These are phyloP conservation scores for Ustilago tritici DNA, from an alignment of 1,284 basidiomycete species.

Conservation along the genomic window DNA sequence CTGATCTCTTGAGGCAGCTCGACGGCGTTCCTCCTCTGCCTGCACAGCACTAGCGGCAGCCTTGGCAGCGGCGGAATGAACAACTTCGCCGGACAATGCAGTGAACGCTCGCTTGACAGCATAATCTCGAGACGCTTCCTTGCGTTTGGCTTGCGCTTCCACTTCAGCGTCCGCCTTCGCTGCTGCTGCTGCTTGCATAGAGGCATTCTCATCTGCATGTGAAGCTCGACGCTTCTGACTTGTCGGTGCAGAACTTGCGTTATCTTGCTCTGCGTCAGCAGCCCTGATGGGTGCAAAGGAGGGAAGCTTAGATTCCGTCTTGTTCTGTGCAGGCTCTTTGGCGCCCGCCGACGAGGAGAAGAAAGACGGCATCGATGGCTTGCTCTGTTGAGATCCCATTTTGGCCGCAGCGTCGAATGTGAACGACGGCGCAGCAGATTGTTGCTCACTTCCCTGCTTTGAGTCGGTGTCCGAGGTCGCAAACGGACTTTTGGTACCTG, in stretches of 20 bases:
- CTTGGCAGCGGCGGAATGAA: slow-evolving; percentile 16
- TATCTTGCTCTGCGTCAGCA: background rate
- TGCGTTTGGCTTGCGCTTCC: slow-evolving; percentile 21
- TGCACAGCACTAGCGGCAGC: slow-evolving; percentile 17
- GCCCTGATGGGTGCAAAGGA: background rate
- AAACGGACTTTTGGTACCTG: slow-evolving; percentile 4
- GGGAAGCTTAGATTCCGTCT: background rate
- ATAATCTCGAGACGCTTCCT: slow-evolving; percentile 13
- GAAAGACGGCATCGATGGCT: slow-evolving; percentile 31
- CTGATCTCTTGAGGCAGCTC: slow-evolving; percentile 24
- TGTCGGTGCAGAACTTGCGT: background rate
- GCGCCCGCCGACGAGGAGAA: slow-evolving; percentile 15
- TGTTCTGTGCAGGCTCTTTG: slow-evolving; percentile 3
- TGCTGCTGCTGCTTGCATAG: slow-evolving; percentile 24
- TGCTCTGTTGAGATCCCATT: background rate
- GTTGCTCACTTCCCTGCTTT: background rate
- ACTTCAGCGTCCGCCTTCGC: slow-evolving; percentile 21
- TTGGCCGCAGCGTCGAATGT: slow-evolving; percentile 21
- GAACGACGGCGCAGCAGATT: slow-evolving; percentile 11
- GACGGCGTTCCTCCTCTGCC: slow-evolving; percentile 25
- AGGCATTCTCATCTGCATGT: slow-evolving; percentile 15
- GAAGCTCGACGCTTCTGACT: slow-evolving; percentile 24
- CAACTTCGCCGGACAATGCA: slow-evolving; percentile 19
- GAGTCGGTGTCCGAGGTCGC: background rate
- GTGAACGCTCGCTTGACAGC: slow-evolving; percentile 31